Evolutionary conservation across 1,284 basidiomycete genomes (phyloP).

Genomic region (Marasmius oreades): DNA sequence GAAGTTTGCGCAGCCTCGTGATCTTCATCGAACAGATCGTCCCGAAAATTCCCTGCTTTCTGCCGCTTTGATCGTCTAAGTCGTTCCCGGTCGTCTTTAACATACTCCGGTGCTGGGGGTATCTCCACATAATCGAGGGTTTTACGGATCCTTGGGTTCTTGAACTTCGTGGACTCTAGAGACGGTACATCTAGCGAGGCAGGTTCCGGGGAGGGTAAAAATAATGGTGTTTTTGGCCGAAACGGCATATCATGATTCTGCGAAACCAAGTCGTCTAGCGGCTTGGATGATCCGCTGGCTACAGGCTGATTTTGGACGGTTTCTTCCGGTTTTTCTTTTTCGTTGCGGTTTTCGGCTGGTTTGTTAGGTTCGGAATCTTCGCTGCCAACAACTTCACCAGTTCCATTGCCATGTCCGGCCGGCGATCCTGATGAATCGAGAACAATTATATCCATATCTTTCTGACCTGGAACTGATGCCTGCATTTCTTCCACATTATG

Average conservation of each 20-base stretch:
- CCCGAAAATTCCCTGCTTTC: neutral
- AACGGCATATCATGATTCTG: neutral
- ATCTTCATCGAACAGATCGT: neutral
- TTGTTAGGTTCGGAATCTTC: too few species aligned
- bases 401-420: too few species aligned
- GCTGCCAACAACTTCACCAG: too few species aligned
- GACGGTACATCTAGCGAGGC: neutral
- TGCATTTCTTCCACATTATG: too few species aligned
- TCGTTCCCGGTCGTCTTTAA: conserved; percentile 13
- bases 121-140: conserved; percentile 14
- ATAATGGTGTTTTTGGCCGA: neutral
- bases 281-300: neutral
- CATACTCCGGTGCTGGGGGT: conserved; percentile 25
- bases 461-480: too few species aligned
- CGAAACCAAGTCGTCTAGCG: neutral
- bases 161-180: neutral
- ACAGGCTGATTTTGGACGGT: neutral
- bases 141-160: too few species aligned
- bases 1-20: neutral
- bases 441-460: too few species aligned
- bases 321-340: too few species aligned
- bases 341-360: too few species aligned
- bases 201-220: neutral
- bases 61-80: neutral
- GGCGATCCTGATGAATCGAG: too few species aligned